Conservation (phyloP, 2,329 filamentous ascomycete genomes). For the Talaromyces sp. region DNA sequence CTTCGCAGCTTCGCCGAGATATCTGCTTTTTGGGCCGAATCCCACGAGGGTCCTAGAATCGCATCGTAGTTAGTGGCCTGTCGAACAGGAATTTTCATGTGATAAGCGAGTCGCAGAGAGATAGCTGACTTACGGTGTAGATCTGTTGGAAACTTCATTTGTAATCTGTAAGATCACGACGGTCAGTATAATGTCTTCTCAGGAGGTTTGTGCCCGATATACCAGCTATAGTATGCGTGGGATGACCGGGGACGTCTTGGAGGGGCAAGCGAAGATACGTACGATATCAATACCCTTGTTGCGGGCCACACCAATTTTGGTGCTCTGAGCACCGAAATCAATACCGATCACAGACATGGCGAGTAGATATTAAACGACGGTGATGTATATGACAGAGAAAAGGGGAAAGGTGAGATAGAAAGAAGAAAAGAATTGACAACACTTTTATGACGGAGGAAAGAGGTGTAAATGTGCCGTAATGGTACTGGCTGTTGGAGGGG, state of each 20-base stretch:
- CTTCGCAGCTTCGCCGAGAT: slow-evolving; percentile 92
- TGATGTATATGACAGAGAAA: slow-evolving; percentile 18
- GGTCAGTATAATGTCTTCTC: not conserved
- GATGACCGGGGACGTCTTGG: slow-evolving; percentile 19
- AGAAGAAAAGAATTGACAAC: not conserved
- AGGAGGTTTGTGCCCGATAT: not conserved
- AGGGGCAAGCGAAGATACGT: slow-evolving; percentile 50
- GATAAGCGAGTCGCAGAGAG: slow-evolving; percentile 6
- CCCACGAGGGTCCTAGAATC: slow-evolving; percentile 76
- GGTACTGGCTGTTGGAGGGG: slow-evolving; percentile 22
- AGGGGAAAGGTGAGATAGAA: slow-evolving; percentile 15
- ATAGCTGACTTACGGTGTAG: slow-evolving; percentile 78
- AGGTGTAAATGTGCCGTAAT: not conserved
- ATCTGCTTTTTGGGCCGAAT: slow-evolving; percentile 90
- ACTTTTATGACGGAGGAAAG: slow-evolving; percentile 6
- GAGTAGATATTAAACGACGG: slow-evolving; percentile 14
- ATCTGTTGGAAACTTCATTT: slow-evolving; percentile 98
- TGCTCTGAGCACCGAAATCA: slow-evolving; percentile 95
- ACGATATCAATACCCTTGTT: slow-evolving; percentile 99
- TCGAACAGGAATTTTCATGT: slow-evolving; percentile 6
- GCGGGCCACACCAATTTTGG: slow-evolving; percentile 93
- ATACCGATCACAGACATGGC: slow-evolving; percentile 68
- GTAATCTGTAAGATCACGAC: slow-evolving; percentile 64
- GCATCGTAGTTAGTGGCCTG: not conserved
- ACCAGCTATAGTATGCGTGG: slow-evolving; percentile 5